phyloP scores from a whole-genome alignment of 495 filamentous ascomycete genomes.

The Glonium stellatum region DNA sequence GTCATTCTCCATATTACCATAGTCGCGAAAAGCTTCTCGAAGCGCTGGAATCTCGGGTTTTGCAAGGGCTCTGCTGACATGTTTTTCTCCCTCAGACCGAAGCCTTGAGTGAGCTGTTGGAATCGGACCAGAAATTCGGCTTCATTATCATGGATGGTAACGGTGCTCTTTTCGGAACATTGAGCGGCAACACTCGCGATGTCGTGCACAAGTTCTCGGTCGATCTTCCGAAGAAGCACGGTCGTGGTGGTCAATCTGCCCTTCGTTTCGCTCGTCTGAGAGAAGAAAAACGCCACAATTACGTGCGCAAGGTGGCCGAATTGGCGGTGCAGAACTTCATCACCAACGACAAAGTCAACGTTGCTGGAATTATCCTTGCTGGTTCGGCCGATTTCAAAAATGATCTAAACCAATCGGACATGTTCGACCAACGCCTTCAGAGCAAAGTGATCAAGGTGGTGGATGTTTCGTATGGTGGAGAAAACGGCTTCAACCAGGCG shows the following conservation, averaged over 20 bases:
- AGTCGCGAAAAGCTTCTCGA: no score
- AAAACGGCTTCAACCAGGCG: conserved; percentile 99
- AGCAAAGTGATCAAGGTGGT: conserved; percentile 98
- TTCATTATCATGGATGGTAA: conserved; percentile 99
- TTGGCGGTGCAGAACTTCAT: conserved; percentile 98
- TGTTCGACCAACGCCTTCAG: conserved; percentile 88
- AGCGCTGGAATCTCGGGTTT: no score
- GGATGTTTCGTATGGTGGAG: conserved; percentile 95
- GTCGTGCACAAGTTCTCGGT: conserved; percentile 93
- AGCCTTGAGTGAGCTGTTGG: conserved; percentile 88
- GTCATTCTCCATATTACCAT: no score
- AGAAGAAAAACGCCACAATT: conserved; percentile 99
- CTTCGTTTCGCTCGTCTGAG: conserved; percentile 98
- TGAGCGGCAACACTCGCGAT: conserved; percentile 94
- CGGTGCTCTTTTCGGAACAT: conserved; percentile 89
- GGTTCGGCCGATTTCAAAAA: conserved; percentile 99
- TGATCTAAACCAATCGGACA: conserved; percentile 92
- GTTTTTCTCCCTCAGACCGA: conserved; percentile 51
- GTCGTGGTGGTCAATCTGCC: conserved; percentile 97
- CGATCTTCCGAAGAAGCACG: conserved; percentile 98
- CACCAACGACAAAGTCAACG: conserved; percentile 95
- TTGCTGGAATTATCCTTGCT: conserved; percentile 86
- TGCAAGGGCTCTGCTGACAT: no score
- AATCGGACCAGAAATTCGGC: conserved; percentile 97
- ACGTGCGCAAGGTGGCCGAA: conserved; percentile 96